A percentile compares a stretch with the other conserved stretches of the same genome.
These are phyloP conservation scores for Diaporthe destruens DNA, from an alignment of 2,329 filamentous ascomycete genomes.

Conservation along the genomic window DNA sequence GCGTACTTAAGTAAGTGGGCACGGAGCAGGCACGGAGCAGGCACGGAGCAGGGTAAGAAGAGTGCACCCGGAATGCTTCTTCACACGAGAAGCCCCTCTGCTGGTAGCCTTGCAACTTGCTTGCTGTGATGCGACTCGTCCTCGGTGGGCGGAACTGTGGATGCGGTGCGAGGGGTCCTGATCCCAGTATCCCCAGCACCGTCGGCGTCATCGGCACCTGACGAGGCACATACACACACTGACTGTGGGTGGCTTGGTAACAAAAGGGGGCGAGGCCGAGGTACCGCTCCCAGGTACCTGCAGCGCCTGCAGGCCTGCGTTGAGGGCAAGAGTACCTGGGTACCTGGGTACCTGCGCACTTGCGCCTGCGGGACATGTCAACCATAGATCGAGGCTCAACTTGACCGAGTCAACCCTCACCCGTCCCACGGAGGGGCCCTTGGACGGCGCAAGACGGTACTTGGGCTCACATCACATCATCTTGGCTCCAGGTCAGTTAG, in stretches of 20 bases:
- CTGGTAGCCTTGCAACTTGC: slow-evolving; percentile 21
- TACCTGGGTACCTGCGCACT: background rate
- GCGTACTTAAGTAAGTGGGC: slow-evolving; percentile 9
- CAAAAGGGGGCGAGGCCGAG: background rate
- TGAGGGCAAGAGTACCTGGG: background rate
- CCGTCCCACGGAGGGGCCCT: slow-evolving; percentile 17
- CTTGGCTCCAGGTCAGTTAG: slow-evolving; percentile 20
- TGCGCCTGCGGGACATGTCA: slow-evolving; percentile 27
- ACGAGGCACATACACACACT: background rate
- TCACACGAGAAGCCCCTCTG: slow-evolving; percentile 21
- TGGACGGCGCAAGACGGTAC: slow-evolving; percentile 17
- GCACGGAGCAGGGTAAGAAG: background rate
- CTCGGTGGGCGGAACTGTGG: slow-evolving; percentile 18
- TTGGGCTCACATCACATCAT: slow-evolving; percentile 26
- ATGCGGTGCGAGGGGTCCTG: slow-evolving; percentile 20
- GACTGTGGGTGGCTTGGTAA: slow-evolving; percentile 5
- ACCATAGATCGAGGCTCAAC: slow-evolving; percentile 40
- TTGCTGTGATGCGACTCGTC: slow-evolving; percentile 14
- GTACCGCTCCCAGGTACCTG: slow-evolving; percentile 8
- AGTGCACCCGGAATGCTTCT: slow-evolving; percentile 5
- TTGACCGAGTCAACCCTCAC: slow-evolving; percentile 33
- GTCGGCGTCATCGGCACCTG: slow-evolving; percentile 30
- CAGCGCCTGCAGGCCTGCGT: slow-evolving; percentile 23
- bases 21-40: background rate
- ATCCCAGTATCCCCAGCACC: slow-evolving; percentile 17